phyloP scores from a whole-genome alignment of 345 rosid genomes.

The Aethionema arabicum region DNA sequence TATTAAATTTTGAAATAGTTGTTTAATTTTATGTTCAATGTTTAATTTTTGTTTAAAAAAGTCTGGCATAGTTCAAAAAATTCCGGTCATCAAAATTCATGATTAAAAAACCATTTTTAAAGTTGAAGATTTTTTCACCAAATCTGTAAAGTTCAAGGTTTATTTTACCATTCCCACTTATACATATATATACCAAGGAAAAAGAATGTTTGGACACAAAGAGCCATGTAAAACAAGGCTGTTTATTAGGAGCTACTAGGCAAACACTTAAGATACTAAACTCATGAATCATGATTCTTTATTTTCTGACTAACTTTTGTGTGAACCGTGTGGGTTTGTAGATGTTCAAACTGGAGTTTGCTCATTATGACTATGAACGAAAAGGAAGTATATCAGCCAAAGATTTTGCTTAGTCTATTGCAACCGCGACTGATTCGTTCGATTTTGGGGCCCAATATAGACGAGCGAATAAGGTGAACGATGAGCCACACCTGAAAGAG shows the following conservation, averaged over 20 bases:
- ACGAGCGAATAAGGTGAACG: conserved; percentile 60
- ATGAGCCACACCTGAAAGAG: conserved; percentile 48
- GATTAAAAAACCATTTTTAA: too few species aligned
- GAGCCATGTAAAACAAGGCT: neutral
- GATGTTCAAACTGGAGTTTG: conserved; percentile 84
- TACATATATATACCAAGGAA: too few species aligned
- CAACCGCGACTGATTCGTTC: conserved; percentile 86
- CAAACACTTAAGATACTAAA: neutral
- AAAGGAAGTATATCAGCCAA: conserved; percentile 70
- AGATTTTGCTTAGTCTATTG: conserved; percentile 92
- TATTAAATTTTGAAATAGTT: too few species aligned
- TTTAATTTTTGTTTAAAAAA: too few species aligned
- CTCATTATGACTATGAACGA: conserved; percentile 79
- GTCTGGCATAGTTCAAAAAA: too few species aligned
- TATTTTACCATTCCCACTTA: too few species aligned
- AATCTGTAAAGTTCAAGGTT: too few species aligned
- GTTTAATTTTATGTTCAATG: too few species aligned
- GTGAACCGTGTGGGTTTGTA: conserved; percentile 24
- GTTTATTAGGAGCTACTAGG: conserved; percentile 3
- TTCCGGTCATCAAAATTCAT: too few species aligned
- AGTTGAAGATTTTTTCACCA: too few species aligned
- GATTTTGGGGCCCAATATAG: conserved; percentile 60
- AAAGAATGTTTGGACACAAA: neutral
- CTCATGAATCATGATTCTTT: neutral
- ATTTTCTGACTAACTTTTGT: neutral